Base-by-base conservation (phyloP, 2,329 filamentous ascomycete species). In the Decorospora gaudefroyi region DNA sequence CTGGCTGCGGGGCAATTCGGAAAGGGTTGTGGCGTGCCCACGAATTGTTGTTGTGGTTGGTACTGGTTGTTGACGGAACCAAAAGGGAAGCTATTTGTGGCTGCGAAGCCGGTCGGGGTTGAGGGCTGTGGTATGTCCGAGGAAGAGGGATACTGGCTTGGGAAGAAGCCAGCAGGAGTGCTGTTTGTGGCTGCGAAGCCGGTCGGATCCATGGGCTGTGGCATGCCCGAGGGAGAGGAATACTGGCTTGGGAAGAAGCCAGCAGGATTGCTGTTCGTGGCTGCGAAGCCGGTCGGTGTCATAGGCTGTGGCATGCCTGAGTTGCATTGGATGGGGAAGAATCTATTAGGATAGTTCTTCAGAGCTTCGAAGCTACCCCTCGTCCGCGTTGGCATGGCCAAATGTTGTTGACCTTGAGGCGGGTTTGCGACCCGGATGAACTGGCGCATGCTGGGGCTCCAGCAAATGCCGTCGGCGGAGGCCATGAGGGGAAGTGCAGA, bases 291-390 rank as follows among this genome's bases (percentile, higher is more conserved):
- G n/a, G 29, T 16, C 17, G 29, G 8, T 10, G 16, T 7, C 17
- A 29, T 15, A n/a, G 18, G 23, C 22, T 44, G 42, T 31, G 28
- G 34, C 21, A 28, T 44, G 34, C n/a, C 42, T 35, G 16, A 25
- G 22, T 18, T 31, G 32, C 8, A 4, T 21, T 13, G 12, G 28
- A 7, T n/a, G 9, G 6, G 28, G 6, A 5, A 26, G n/a, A n/a
- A n/a, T n/a, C n/a, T n/a, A n/a, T n/a, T n/a, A n/a, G n/a, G n/a
- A n/a, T n/a, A n/a, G n/a, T n/a, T n/a, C n/a, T n/a, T n/a, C n/a
- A n/a, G n/a, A n/a, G n/a, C n/a, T n/a, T n/a, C n/a, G n/a, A n/a
- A n/a, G n/a, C n/a, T n/a, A n/a, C n/a, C n/a, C n/a, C n/a, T n/a
- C n/a, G n/a, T n/a, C n/a, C n/a, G n/a, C n/a, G n/a, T n/a, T n/a